Conservation (phyloP, 78 protist species). For the Dictyostelium brefeldianum region DNA sequence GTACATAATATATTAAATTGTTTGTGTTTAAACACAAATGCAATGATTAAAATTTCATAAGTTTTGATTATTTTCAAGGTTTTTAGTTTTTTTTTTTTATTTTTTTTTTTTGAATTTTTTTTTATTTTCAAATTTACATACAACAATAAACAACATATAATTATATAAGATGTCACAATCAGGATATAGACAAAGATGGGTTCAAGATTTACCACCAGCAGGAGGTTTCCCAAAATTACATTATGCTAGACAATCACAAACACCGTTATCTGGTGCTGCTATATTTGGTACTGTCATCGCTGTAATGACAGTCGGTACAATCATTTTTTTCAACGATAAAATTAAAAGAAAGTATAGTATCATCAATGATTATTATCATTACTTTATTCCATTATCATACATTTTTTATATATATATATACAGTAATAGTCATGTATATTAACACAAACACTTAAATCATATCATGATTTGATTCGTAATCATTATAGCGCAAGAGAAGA, state of each 20-base stretch:
- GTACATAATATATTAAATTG: too few relatives aligned
- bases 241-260: conserved; percentile 47
- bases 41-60: neutral
- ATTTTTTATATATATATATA: too few relatives aligned
- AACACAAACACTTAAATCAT: too few relatives aligned
- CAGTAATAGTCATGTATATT: neutral
- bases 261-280: conserved; percentile 35
- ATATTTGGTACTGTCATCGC: conserved; percentile 31
- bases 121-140: neutral
- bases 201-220: conserved; percentile 75
- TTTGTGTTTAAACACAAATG: too few relatives aligned
- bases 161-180: too few relatives aligned
- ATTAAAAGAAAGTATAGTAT: conserved; percentile 35
- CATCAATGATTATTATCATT: neutral
- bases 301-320: conserved; percentile 31
- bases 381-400: neutral
- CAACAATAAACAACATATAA: too few relatives aligned
- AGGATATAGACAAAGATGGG: conserved; percentile 48
- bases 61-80: too few relatives aligned
- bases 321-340: conserved; percentile 31
- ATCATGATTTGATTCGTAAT: too few relatives aligned
- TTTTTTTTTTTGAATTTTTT: neutral
- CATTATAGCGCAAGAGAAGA: conserved; percentile 32
- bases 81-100: neutral
- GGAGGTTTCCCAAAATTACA: conserved; percentile 56